These are phyloP conservation scores for Houttuynia cordata DNA, from an alignment of 164 flowering plant genomes.

Conservation along the genomic window DNA sequence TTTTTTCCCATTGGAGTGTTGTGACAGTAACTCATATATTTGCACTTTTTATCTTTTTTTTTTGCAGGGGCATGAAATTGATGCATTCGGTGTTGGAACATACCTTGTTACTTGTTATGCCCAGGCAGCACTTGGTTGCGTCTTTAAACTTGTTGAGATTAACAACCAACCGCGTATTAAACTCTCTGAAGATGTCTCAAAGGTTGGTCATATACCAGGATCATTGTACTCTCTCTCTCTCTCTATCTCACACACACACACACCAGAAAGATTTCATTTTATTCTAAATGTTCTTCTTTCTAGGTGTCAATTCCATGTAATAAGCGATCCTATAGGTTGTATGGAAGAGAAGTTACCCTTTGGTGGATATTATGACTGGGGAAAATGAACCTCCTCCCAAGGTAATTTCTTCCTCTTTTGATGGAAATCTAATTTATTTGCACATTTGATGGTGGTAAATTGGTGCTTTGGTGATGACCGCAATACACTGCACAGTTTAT, in stretches of 20 bases:
- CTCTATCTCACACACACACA: too few species aligned
- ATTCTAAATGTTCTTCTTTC: neutral
- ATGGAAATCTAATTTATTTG: too few species aligned
- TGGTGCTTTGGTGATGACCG: too few species aligned
- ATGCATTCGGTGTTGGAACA: slow-evolving; percentile 96
- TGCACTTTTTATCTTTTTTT: neutral
- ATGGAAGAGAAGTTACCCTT: slow-evolving; percentile 88
- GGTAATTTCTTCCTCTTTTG: slow-evolving; percentile 32
- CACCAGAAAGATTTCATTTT: neutral
- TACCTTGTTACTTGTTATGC: slow-evolving; percentile 93
- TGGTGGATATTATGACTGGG: slow-evolving; percentile 94
- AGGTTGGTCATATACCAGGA: slow-evolving; percentile 30
- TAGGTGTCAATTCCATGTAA: slow-evolving; percentile 99
- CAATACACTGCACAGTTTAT: too few species aligned
- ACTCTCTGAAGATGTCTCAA: slow-evolving; percentile 95
- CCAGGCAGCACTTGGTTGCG: slow-evolving; percentile 97
- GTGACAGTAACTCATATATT: neutral
- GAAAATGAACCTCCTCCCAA: slow-evolving; percentile 94
- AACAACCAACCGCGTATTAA: slow-evolving; percentile 92
- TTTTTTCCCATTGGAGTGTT: too few species aligned
- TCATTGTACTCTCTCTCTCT: neutral
- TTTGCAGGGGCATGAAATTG: slow-evolving; percentile 88
- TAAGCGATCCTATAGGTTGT: slow-evolving; percentile 74
- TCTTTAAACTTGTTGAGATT: slow-evolving; percentile 96
- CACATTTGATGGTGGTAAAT: too few species aligned